Conservation (phyloP, 2,329 filamentous ascomycete species). For the Hypoxylon sp. region DNA sequence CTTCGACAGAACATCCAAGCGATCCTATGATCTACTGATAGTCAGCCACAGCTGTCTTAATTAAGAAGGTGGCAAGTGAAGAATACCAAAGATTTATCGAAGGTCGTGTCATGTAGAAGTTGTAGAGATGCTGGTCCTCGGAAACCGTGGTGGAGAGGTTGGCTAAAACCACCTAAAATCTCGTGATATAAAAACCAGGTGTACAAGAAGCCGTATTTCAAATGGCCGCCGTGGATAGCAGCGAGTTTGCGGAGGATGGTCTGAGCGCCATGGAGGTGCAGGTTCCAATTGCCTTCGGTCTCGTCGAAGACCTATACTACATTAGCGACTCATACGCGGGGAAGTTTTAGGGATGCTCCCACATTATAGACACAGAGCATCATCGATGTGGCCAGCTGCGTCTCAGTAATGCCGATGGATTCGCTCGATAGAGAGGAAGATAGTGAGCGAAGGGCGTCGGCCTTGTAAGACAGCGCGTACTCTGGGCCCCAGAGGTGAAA, state of each 20-base stretch:
- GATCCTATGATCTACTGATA: slow-evolving; percentile 61
- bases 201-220: slow-evolving; percentile 58
- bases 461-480: slow-evolving; percentile 60
- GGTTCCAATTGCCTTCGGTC: slow-evolving; percentile 62
- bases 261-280: slow-evolving; percentile 62
- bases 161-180: slow-evolving; percentile 61
- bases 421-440: slow-evolving; percentile 56
- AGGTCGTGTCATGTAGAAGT: slow-evolving; percentile 50
- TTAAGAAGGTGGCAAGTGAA: background rate
- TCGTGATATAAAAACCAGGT: slow-evolving; percentile 66
- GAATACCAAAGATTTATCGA: slow-evolving; percentile 54
- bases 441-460: slow-evolving; percentile 58
- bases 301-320: slow-evolving; percentile 62
- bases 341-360: slow-evolving; percentile 35
- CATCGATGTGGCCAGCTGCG: slow-evolving; percentile 64
- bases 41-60: slow-evolving; percentile 20
- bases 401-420: slow-evolving; percentile 53
- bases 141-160: slow-evolving; percentile 52
- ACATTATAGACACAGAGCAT: slow-evolving; percentile 67
- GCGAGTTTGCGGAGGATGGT: slow-evolving; percentile 54
- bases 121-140: slow-evolving; percentile 51
- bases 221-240: slow-evolving; percentile 48
- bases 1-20: slow-evolving; percentile 63
- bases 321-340: slow-evolving; percentile 32
- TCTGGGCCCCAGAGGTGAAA: slow-evolving; percentile 59